Evolutionary conservation across 2,329 filamentous ascomycete genomes (phyloP), one percentile per base, ranked within the genome.

Genomic region (Rasamsonia emersonii): DNA sequence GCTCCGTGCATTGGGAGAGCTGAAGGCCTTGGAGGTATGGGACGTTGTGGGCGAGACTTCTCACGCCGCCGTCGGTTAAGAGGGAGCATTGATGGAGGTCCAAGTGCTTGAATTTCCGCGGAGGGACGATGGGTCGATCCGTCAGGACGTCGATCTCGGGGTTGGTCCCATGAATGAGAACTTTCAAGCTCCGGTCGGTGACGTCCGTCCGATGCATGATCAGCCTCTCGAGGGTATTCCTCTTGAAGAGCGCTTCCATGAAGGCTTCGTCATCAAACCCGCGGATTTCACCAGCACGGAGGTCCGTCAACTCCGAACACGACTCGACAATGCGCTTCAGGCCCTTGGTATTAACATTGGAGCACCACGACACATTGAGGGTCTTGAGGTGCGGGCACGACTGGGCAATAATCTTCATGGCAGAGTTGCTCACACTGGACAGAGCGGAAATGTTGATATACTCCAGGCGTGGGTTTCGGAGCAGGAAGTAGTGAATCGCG

Each of bases 361-460:
- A 79, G 62, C 91, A 98, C 86, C 89, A 96, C 0, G 86, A 93
- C 13, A 96, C 75, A 48, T 95, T 93, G 43, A 96, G 71, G 34
- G 75, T 71, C 56, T 93, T 79, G n/a, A 98, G 67, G 29, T 80
- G 77, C 1, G 79, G 77, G 47, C 89, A 96, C 23, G 80, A 79
- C 32, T 81, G 70, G 1, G 84, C 79, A 38, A 98, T 81, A 38
- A 93, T 85, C 50, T 80, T 84, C 74, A 93, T 88, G 1, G 85
- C 83, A 14, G 75, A 75, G 52, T 94, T 93, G 18, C 80, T 86
- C n/a, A 61, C 53, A 9, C 79, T 79, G 2, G 76, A 67, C 39
- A 96, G 69, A 0, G 86, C 88, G 2, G 85, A 85, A 21, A 98
- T 64, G 49, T 95, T 95, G 46, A 96, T 70, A 47, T 86, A 79